A percentile compares a stretch with the other conserved stretches of the same genome.
Conservation (phyloP, 2,329 filamentous ascomycete species). For the Penicillium freii region DNA sequence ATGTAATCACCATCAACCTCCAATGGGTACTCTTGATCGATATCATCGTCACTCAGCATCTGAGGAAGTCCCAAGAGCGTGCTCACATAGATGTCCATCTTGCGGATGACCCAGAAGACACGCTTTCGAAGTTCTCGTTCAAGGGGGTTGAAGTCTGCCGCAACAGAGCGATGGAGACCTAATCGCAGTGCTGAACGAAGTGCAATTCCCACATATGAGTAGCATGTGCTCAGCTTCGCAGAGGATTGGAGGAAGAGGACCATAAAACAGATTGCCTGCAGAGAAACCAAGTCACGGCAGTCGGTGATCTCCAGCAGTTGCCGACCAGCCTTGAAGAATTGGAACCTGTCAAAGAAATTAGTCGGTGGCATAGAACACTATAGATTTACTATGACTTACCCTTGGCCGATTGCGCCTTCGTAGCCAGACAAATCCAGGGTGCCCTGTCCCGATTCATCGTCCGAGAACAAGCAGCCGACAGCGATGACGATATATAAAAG, state of each 20-base stretch:
- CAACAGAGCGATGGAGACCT: conserved; percentile 71
- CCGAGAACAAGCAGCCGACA: conserved; percentile 70
- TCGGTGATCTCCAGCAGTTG: conserved; percentile 60
- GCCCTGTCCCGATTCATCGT: conserved; percentile 48
- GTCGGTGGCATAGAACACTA: background rate
- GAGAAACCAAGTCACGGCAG: conserved; percentile 69
- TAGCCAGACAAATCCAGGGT: conserved; percentile 49
- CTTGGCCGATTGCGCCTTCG: conserved; percentile 54
- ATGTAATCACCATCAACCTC: conserved; percentile 50
- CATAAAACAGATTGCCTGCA: conserved; percentile 76
- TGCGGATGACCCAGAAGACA: conserved; percentile 53
- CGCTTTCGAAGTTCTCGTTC: conserved; percentile 71
- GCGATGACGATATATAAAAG: conserved; percentile 69
- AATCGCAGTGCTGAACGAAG: conserved; percentile 72
- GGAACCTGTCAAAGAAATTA: conserved; percentile 53
- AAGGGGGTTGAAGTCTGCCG: conserved; percentile 67
- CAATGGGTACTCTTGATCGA: conserved; percentile 50
- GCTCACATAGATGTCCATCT: conserved; percentile 53
- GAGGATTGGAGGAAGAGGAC: conserved; percentile 78
- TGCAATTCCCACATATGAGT: conserved; percentile 76
- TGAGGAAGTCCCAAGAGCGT: conserved; percentile 50
- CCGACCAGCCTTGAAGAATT: conserved; percentile 70
- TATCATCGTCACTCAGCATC: conserved; percentile 51
- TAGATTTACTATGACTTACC: conserved; percentile 41
- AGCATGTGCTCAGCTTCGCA: conserved; percentile 74